Percentiles rank a stretch among this genome's conserved stretches.
phyloP scores from a whole-genome alignment of 805 yeast species.

The Martiniozyma abietophila region DNA sequence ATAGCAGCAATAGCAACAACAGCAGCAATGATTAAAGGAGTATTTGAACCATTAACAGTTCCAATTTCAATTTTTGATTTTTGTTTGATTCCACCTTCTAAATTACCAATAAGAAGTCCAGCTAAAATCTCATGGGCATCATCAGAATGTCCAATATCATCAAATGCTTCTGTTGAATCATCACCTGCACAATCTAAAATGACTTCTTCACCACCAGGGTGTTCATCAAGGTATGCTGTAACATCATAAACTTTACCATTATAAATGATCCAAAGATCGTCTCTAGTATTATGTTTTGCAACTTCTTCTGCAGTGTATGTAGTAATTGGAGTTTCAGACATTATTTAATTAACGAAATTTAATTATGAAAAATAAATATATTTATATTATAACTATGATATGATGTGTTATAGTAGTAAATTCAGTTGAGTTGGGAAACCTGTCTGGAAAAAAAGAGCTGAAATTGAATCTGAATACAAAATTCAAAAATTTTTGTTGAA shows the following conservation, averaged over 20 bases:
- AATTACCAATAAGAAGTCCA: conserved; percentile 64
- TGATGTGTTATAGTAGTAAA: too few species aligned
- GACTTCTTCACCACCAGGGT: conserved; percentile 71
- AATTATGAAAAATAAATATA: too few species aligned
- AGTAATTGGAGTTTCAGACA: conserved; percentile 43
- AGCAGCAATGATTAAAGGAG: conserved; percentile 27
- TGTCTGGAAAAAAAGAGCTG: neutral
- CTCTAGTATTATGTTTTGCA: conserved; percentile 60
- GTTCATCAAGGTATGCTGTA: conserved; percentile 60
- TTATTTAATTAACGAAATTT: too few species aligned
- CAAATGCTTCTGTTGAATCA: conserved; percentile 65
- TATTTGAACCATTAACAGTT: conserved; percentile 20
- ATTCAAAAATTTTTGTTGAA: too few species aligned
- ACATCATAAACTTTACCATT: conserved; percentile 75
- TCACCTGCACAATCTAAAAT: conserved; percentile 71
- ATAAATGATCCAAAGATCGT: conserved; percentile 77
- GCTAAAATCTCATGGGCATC: conserved; percentile 78
- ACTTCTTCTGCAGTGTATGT: conserved; percentile 61
- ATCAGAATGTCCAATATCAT: conserved; percentile 95
- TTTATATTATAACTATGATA: too few species aligned
- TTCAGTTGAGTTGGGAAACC: too few species aligned
- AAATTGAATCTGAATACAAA: neutral
- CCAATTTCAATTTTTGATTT: conserved; percentile 12
- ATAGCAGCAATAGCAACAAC: conserved; percentile 33
- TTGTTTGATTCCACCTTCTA: conserved; percentile 48